Evolutionary conservation across 805 yeast species (phyloP).

Genomic region (Barnettozyma pratensis): DNA sequence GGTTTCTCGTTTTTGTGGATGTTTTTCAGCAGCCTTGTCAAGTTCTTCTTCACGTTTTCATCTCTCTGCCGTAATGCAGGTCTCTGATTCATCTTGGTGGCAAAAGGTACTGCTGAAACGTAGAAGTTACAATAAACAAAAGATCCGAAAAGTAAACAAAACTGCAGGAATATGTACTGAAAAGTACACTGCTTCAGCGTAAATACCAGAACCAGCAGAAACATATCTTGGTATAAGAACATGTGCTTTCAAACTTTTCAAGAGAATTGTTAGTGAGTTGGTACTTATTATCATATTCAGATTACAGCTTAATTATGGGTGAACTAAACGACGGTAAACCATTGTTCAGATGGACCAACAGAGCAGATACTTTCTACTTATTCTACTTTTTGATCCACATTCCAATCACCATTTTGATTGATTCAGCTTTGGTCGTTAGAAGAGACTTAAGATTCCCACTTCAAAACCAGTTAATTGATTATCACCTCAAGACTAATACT

Average conservation of each 20-base stretch:
- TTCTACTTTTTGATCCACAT: conserved; percentile 60
- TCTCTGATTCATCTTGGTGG: not conserved
- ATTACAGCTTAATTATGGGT: not conserved
- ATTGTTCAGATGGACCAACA: conserved; percentile 17
- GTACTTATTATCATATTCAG: too few relatives aligned
- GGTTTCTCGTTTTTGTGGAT: not conserved
- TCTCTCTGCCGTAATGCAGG: not conserved
- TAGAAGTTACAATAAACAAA: too few relatives aligned
- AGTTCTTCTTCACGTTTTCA: not conserved
- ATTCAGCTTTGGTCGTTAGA: conserved; percentile 68
- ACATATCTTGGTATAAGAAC: not conserved
- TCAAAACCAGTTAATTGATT: conserved; percentile 45
- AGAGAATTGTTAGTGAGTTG: too few relatives aligned
- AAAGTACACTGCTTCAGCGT: not conserved
- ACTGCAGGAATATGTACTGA: not conserved
- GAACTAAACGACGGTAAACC: conserved; percentile 1
- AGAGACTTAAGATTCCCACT: conserved; percentile 36
- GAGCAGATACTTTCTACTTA: conserved; percentile 40
- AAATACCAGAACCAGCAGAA: not conserved
- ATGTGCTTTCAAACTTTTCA: not conserved
- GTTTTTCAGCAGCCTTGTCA: not conserved
- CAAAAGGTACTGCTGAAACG: not conserved
- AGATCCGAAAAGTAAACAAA: not conserved
- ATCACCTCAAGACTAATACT: conserved; percentile 60
- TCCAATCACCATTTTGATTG: conserved; percentile 71